Base-by-base conservation (phyloP, 192 early-diverging fungal genomes). In the Coemansia sp. region DNA sequence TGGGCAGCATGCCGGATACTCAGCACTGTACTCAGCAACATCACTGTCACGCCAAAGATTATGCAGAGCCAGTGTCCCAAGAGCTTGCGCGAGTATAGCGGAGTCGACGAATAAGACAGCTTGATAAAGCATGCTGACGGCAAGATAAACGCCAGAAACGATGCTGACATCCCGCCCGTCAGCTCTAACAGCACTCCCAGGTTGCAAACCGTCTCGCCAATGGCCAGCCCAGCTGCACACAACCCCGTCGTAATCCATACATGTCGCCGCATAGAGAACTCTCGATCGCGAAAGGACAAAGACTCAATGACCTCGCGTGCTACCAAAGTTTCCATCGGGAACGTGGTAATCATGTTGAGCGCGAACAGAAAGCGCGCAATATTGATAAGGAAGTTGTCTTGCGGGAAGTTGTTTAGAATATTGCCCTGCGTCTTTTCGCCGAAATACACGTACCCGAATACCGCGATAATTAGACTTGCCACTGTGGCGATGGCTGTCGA, bases 291-390 rank as follows among this genome's bases (percentile, higher is more conserved):
- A 67, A 86, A 90, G 9, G 67, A 30, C 24, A 76, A 65, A 41
- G 59, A 18, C 27, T 91, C 89, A 52, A 92, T 71, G 7, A 92
- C 90, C 81, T 94, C 93, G 37, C 94, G 87, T 56, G 92, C 93
- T 34, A 97, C 94, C 79, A 97, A 93, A 6, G 88, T 85, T 63
- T 97, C 95, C 73, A 95, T 84, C 3, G 95, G 95, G 44, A 94
- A 87, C 27, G 95, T 96, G 7, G 95, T 90, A 59, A 97, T 95
- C 95, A 97, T 97, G 84, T 97, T 96, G 29, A 95, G 84, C 4
- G 90, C 95, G 76, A 97, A 96, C 32, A 86, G 86, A 49, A 94
- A 84, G 10, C 95, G 87, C 27, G 94, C 91, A 64, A 93, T 78
- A 76, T 94, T 96, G 75, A 96, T 96, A 29, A 94, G 75, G 27